phyloP scores from a whole-genome alignment of 495 filamentous ascomycete species.

The Apiosordaria backusii region DNA sequence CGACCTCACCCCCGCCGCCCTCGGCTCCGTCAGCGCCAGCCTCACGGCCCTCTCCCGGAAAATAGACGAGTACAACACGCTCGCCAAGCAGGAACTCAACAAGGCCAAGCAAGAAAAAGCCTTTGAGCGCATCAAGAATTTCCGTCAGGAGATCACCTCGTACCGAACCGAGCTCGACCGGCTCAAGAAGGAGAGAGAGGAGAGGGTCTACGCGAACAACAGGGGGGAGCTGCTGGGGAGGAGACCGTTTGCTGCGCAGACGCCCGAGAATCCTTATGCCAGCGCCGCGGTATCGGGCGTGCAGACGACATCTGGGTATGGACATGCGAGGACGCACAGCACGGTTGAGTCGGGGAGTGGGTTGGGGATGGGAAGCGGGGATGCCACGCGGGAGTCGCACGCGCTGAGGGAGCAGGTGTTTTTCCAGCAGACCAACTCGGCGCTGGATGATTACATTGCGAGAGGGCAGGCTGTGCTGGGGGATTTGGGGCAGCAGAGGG shows the following conservation, averaged over 20 bases:
- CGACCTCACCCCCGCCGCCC: conserved; percentile 39
- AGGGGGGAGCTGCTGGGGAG: conserved; percentile 83
- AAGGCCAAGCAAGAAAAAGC: conserved; percentile 88
- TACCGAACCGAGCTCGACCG: conserved; percentile 73
- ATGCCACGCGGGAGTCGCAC: conserved; percentile 70
- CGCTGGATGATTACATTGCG: conserved; percentile 91
- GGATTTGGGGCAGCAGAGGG: conserved; percentile 84
- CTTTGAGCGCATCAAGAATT: conserved; percentile 76
- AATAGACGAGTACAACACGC: conserved; percentile 83
- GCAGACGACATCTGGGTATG: conserved; percentile 18
- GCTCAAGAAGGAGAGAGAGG: conserved; percentile 71
- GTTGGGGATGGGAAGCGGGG: conserved; percentile 52
- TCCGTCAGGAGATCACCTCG: conserved; percentile 74
- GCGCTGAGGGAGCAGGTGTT: conserved; percentile 90
- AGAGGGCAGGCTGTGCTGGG: conserved; percentile 84
- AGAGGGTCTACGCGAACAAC: conserved; percentile 67
- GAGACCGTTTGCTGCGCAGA: conserved; percentile 79
- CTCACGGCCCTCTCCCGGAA: conserved; percentile 86
- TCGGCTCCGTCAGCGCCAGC: conserved; percentile 63
- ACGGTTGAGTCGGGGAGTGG: conserved; percentile 30
- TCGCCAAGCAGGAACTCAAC: conserved; percentile 84
- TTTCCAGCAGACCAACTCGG: conserved; percentile 68
- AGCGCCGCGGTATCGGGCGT: conserved; percentile 42
- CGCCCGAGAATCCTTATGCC: conserved; percentile 94
- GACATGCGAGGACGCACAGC: conserved; percentile 32